These are phyloP conservation scores for Xylaria sp. DNA, from an alignment of 2,329 filamentous ascomycete species.

Conservation along the genomic window DNA sequence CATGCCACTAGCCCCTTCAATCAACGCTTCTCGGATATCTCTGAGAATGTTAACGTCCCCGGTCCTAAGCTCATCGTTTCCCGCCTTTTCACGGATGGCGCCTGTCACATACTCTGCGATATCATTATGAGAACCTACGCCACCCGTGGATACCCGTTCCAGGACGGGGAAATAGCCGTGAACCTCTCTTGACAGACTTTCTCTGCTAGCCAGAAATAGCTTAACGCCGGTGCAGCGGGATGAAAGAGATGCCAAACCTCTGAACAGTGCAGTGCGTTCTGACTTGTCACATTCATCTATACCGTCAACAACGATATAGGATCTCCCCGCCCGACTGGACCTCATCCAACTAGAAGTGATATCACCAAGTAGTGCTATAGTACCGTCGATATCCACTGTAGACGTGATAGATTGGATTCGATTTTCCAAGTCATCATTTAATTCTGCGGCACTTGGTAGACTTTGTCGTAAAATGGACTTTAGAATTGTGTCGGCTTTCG, in stretches of 20 bases:
- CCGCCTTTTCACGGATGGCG: neutral
- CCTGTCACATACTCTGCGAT: neutral
- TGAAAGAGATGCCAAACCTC: neutral
- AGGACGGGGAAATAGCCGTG: neutral
- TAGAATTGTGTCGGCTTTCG: slow-evolving; percentile 40
- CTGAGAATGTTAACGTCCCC: neutral
- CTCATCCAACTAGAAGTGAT: neutral
- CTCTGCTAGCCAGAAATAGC: slow-evolving; percentile 3
- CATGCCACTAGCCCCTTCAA: slow-evolving; percentile 51
- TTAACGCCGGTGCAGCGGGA: neutral
- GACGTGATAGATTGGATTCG: neutral
- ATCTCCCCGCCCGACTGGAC: neutral
- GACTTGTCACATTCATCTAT: slow-evolving; percentile 19
- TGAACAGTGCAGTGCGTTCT: neutral
- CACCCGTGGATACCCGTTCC: neutral
- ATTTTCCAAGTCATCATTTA: neutral
- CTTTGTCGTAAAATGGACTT: slow-evolving; percentile 43
- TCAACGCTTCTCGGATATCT: neutral
- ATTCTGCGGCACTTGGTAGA: slow-evolving; percentile 5
- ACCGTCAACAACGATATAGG: slow-evolving; percentile 32
- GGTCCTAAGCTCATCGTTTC: neutral
- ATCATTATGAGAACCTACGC: neutral
- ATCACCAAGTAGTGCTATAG: neutral
- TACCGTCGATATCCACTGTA: neutral
- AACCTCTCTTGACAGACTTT: slow-evolving; percentile 8